These are phyloP conservation scores for Blastocladiella britannica DNA, from an alignment of 192 early-diverging fungal genomes.

Conservation along the genomic window DNA sequence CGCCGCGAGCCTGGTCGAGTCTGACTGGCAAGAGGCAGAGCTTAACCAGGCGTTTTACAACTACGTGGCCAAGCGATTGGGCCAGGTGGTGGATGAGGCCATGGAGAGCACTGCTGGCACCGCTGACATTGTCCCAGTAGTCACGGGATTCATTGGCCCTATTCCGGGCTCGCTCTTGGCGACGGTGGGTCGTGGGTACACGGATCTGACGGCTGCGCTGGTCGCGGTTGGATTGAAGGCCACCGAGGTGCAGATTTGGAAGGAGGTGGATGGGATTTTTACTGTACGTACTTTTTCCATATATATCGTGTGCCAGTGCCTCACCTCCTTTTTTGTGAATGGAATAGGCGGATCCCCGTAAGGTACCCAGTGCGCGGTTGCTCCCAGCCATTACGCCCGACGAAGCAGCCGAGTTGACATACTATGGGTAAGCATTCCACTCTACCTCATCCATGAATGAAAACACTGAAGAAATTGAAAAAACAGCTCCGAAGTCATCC, in stretches of 20 bases:
- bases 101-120: no score
- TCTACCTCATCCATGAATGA: slow-evolving; percentile 5
- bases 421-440: no score
- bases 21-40: slow-evolving; percentile 51
- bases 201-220: slow-evolving; percentile 87
- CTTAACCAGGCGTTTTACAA: slow-evolving; percentile 95
- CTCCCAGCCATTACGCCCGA: slow-evolving; percentile 88
- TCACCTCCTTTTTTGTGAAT: no score
- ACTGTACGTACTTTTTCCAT: no score
- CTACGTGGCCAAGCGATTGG: slow-evolving; percentile 54
- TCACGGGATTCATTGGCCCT: slow-evolving; percentile 97
- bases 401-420: slow-evolving; percentile 94
- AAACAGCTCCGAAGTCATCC: slow-evolving; percentile 82
- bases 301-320: no score
- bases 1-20: slow-evolving; percentile 63
- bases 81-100: slow-evolving; percentile 19
- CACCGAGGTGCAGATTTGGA: slow-evolving; percentile 93
- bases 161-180: slow-evolving; percentile 77
- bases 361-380: slow-evolving; percentile 64
- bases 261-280: slow-evolving; percentile 98
- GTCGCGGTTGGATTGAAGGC: slow-evolving; percentile 74
- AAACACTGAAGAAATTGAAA: no score
- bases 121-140: slow-evolving; percentile 57
- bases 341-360: slow-evolving; percentile 84
- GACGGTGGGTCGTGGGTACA: slow-evolving; percentile 93